Percentiles rank a stretch among this genome's conserved stretches.
phyloP scores from a whole-genome alignment of 2,329 filamentous ascomycete species.

The Monosporascus ibericus region DNA sequence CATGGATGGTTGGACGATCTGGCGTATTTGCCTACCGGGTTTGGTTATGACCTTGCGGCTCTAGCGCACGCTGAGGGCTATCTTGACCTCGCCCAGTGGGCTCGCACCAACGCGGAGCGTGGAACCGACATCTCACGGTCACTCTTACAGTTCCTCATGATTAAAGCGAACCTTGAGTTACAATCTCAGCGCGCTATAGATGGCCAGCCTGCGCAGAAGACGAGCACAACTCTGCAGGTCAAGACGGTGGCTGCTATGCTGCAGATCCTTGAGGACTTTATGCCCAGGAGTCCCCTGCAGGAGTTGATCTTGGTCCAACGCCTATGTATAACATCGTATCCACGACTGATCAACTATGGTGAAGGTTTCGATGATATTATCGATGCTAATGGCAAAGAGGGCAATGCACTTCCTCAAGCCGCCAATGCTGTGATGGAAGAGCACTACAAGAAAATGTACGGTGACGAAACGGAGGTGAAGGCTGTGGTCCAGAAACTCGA shows the following conservation, averaged over 20 bases:
- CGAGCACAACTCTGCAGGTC: conserved; percentile 72
- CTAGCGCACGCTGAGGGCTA: conserved; percentile 74
- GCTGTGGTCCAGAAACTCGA: conserved; percentile 80
- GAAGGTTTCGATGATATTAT: conserved; percentile 90
- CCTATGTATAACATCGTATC: conserved; percentile 86
- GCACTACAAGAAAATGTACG: conserved; percentile 97
- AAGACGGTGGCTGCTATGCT: conserved; percentile 80
- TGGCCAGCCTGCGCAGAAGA: conserved; percentile 45
- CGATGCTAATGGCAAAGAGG: conserved; percentile 71
- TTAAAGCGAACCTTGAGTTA: conserved; percentile 78
- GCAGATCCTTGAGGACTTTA: conserved; percentile 68
- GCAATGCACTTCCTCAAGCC: conserved; percentile 72
- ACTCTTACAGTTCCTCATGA: conserved; percentile 72
- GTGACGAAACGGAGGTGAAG: conserved; percentile 78
- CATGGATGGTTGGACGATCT: conserved; percentile 82
- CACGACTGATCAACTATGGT: conserved; percentile 91
- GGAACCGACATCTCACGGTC: conserved; percentile 62
- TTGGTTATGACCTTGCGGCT: conserved; percentile 82
- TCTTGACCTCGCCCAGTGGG: conserved; percentile 79
- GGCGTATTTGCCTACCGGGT: conserved; percentile 70
- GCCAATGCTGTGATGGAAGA: conserved; percentile 94
- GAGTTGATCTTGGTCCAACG: conserved; percentile 78
- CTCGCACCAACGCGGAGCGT: conserved; percentile 62
- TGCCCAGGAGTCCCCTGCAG: conserved; percentile 51
- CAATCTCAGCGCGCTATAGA: conserved; percentile 66